These are phyloP conservation scores for Fonsecaea erecta DNA, from an alignment of 2,329 filamentous ascomycete species.

Conservation along the genomic window DNA sequence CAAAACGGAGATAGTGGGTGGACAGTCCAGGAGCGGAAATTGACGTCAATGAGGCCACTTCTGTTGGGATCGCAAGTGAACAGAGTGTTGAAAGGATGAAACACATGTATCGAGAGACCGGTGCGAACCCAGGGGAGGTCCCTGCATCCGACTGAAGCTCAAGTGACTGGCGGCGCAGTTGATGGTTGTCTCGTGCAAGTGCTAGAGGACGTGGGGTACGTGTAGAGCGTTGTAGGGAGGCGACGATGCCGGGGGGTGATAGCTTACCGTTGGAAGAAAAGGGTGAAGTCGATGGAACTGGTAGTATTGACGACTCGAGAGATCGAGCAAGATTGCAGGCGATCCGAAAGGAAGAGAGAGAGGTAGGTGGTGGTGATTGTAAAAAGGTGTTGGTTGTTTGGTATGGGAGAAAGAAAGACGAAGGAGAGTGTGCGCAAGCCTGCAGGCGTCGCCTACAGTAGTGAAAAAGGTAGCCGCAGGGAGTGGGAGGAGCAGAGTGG, in stretches of 20 bases:
- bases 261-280: slow-evolving; percentile 31
- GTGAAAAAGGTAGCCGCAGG: slow-evolving; percentile 16
- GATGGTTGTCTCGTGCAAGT: slow-evolving; percentile 17
- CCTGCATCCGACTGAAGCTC: slow-evolving; percentile 10
- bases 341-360: slow-evolving; percentile 7
- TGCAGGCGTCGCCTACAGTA: slow-evolving; percentile 16
- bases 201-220: slow-evolving; percentile 31
- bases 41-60: slow-evolving; percentile 31
- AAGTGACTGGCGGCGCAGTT: slow-evolving; percentile 20
- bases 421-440: slow-evolving; percentile 19
- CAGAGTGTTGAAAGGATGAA: background rate
- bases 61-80: slow-evolving; percentile 14
- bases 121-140: slow-evolving; percentile 8
- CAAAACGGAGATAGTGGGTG: slow-evolving; percentile 17
- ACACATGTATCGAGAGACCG: slow-evolving; percentile 6
- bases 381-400: slow-evolving; percentile 17
- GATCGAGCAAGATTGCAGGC: slow-evolving; percentile 16
- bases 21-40: slow-evolving; percentile 17
- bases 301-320: slow-evolving; percentile 19
- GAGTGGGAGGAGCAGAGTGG: slow-evolving; percentile 20
- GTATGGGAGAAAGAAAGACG: slow-evolving; percentile 20
- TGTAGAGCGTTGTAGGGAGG: slow-evolving; percentile 22
- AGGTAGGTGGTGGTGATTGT: slow-evolving; percentile 21
- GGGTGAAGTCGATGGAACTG: slow-evolving; percentile 17
- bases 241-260: slow-evolving; percentile 19